Evolutionary conservation across 768 basidiomycete genomes (phyloP).

Genomic region (Tricholoma terreum): DNA sequence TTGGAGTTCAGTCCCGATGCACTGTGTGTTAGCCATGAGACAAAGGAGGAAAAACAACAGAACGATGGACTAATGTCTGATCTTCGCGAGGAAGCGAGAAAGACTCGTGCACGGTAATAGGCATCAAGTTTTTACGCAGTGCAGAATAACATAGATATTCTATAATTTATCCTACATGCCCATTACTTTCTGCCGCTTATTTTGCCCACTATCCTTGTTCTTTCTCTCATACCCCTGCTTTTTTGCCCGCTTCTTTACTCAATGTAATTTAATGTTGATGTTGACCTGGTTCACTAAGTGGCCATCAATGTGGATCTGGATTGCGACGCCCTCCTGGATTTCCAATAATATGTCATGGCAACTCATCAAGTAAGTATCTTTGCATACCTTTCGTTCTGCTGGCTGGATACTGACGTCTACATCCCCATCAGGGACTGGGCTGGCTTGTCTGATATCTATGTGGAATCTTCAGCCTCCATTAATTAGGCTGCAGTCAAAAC

Average conservation of each 20-base stretch:
- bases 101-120: background rate
- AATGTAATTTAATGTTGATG: background rate
- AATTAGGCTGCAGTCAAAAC: background rate
- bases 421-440: background rate
- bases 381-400: background rate
- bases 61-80: background rate
- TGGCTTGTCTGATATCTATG: background rate
- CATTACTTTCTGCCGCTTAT: background rate
- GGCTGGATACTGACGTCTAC: background rate
- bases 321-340: background rate
- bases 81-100: background rate
- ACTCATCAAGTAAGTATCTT: conserved; percentile 1
- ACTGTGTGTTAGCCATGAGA: background rate
- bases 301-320: background rate
- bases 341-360: background rate
- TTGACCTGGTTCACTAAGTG: background rate
- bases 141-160: background rate
- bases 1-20: background rate
- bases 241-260: background rate
- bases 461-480: background rate
- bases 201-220: background rate
- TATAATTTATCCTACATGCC: background rate
- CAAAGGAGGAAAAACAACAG: background rate
- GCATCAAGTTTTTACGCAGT: background rate
- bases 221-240: background rate